phyloP scores from a whole-genome alignment of 176 grass and related monocot species.

The Oryza nivara region DNA sequence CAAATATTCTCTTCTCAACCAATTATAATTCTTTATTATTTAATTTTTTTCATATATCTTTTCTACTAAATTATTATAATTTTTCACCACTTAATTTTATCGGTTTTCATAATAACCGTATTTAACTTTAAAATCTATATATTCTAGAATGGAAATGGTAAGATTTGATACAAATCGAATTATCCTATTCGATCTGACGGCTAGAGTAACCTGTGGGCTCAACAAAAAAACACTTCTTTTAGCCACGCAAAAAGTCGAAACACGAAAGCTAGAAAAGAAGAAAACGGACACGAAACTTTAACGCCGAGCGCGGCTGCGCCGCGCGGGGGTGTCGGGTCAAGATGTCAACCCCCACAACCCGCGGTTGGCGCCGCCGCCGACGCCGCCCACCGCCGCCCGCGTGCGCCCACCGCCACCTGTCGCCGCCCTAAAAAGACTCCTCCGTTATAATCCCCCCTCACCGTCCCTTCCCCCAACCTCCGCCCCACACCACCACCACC shows the following conservation, averaged over 20 bases:
- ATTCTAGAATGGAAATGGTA: no score
- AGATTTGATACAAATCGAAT: background rate
- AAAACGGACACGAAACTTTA: constrained; percentile 2
- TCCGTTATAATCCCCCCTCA: constrained; percentile 51
- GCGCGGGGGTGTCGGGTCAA: constrained; percentile 44
- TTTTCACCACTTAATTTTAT: no score
- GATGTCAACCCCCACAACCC: constrained; percentile 37
- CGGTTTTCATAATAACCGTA: no score
- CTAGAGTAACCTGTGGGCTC: background rate
- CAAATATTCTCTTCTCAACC: no score
- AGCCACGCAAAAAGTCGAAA: background rate
- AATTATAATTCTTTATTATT: no score
- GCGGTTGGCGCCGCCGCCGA: constrained; percentile 55
- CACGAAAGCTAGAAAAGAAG: background rate
- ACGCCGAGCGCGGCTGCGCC: constrained; percentile 25
- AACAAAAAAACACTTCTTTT: background rate
- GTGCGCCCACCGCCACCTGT: constrained; percentile 49
- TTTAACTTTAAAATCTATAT: no score
- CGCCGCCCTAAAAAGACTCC: constrained; percentile 50
- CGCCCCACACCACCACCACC: background rate
- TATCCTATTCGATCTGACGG: constrained; percentile 27
- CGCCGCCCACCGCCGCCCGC: constrained; percentile 50
- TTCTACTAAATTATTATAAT: no score
- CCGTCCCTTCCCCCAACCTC: constrained; percentile 31
- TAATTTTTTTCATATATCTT: no score